Percentiles rank a stretch among this genome's conserved stretches.
Conservation (phyloP, 2,329 filamentous ascomycete species). For the Geosmithia morbida region DNA sequence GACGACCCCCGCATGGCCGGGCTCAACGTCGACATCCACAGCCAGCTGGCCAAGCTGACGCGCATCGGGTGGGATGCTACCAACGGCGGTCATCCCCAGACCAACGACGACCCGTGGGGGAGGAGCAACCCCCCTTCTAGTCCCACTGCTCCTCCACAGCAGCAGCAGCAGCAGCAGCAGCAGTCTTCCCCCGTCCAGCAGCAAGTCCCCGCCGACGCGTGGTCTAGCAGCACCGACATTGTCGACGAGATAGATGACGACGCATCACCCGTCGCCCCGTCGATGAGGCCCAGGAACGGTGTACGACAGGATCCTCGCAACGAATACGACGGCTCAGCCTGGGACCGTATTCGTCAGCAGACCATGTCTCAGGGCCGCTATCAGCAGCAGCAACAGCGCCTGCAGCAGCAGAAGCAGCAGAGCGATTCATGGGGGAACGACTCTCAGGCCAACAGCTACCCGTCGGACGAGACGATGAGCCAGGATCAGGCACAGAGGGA, state of each 20-base stretch:
- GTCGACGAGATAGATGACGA: constrained; percentile 27
- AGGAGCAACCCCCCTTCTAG: neutral
- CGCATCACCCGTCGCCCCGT: constrained; percentile 25
- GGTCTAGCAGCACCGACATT: constrained; percentile 6
- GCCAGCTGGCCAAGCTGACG: neutral
- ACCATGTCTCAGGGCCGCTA: constrained; percentile 5
- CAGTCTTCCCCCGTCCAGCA: neutral
- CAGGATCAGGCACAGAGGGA: constrained; percentile 33
- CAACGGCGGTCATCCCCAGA: neutral
- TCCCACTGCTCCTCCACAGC: neutral
- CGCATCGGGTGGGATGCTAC: neutral
- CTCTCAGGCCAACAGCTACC: constrained; percentile 12
- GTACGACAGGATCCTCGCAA: neutral
- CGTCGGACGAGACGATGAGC: constrained; percentile 16
- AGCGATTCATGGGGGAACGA: constrained; percentile 1
- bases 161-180: neutral
- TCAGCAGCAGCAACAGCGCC: neutral
- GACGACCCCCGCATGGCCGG: neutral
- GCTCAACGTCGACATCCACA: neutral
- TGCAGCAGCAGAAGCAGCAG: neutral
- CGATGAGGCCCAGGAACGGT: constrained; percentile 9
- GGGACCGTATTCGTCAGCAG: constrained; percentile 29
- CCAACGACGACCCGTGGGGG: neutral
- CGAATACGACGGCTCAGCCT: constrained; percentile 18
- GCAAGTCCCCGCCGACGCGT: neutral